Conservation (phyloP, 208 protist species). For the Leishmania guyanensis region DNA sequence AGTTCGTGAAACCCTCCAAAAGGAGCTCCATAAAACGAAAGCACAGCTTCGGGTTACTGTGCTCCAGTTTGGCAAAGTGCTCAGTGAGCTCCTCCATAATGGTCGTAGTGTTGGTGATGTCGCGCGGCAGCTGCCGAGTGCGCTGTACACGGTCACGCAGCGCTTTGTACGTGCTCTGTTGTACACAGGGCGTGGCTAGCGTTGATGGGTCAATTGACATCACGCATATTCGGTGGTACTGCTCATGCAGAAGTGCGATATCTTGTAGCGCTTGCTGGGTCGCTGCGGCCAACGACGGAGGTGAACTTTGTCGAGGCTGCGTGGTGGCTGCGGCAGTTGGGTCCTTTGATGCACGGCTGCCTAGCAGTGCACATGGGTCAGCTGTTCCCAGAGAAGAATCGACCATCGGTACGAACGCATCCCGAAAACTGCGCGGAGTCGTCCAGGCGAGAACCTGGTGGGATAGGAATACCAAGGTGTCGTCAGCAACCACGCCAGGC, state of each 20-base stretch:
- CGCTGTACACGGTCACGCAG: slow-evolving; percentile 10
- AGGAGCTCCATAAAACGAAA: slow-evolving; percentile 28
- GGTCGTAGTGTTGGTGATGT: slow-evolving; percentile 4
- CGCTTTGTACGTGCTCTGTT: not conserved
- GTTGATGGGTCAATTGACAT: not conserved
- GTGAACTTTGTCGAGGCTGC: not conserved
- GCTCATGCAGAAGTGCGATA: slow-evolving; percentile 9
- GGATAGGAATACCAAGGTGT: not conserved
- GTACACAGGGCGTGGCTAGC: not conserved
- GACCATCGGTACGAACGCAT: not conserved
- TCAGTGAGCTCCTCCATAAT: slow-evolving; percentile 23
- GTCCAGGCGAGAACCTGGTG: not conserved
- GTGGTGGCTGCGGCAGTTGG: not conserved
- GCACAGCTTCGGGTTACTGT: slow-evolving; percentile 3
- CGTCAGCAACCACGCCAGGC: not conserved
- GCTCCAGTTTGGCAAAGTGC: slow-evolving; percentile 23
- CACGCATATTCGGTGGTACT: not conserved
- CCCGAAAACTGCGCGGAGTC: slow-evolving; percentile 3
- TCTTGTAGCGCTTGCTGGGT: slow-evolving; percentile 22
- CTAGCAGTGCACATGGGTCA: not conserved
- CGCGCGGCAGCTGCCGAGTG: slow-evolving; percentile 21
- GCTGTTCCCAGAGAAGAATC: not conserved
- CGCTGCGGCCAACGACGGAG: slow-evolving; percentile 2
- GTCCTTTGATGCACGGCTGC: not conserved
- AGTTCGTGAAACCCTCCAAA: slow-evolving; percentile 21